These are phyloP conservation scores for Populus tremula DNA, from an alignment of 345 rosid genomes.

Conservation along the genomic window DNA sequence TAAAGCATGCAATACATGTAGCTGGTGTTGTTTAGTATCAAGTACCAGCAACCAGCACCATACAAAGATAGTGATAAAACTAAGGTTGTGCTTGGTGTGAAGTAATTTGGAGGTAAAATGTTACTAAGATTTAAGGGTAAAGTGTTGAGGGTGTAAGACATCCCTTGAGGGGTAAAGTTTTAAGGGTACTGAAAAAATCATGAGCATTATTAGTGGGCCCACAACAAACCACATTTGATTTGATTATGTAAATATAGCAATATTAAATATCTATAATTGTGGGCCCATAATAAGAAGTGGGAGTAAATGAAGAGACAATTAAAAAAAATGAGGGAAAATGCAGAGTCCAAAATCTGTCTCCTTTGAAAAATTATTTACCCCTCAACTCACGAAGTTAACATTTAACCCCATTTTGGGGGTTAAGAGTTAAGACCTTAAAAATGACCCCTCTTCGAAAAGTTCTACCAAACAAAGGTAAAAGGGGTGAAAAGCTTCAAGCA, in stretches of 20 bases:
- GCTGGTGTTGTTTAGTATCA: neutral
- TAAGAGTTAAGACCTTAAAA: neutral
- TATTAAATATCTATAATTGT: neutral
- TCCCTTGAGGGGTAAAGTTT: neutral
- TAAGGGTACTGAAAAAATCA: neutral
- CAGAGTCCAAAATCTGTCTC: too few species aligned
- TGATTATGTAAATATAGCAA: neutral
- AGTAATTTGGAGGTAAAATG: neutral
- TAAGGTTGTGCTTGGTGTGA: neutral
- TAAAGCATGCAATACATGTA: neutral
- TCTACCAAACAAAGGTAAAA: too few species aligned
- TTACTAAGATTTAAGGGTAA: neutral
- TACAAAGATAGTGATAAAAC: neutral
- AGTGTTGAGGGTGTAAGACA: neutral
- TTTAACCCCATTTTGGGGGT: neutral
- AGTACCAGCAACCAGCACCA: neutral
- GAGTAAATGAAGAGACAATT: neutral
- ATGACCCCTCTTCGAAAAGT: too few species aligned
- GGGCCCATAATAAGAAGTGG: neutral
- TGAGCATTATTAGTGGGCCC: neutral
- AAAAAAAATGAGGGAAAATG: too few species aligned
- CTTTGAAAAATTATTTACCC: neutral
- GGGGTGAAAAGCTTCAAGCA: too few species aligned
- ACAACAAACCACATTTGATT: neutral
- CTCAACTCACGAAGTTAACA: neutral